phyloP scores from a whole-genome alignment of 208 protist genomes.

The Naegleria fowleri region DNA sequence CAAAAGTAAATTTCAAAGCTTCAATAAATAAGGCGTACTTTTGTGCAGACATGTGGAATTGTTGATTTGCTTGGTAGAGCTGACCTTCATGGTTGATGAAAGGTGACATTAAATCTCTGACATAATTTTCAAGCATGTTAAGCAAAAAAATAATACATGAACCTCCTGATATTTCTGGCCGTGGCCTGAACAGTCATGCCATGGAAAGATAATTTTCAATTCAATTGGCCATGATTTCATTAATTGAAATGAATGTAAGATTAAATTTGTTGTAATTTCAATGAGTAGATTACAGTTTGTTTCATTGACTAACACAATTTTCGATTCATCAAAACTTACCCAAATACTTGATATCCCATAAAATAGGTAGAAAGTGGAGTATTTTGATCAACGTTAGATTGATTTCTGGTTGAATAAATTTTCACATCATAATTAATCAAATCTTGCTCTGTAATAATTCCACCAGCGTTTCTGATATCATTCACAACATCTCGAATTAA shows the following conservation, averaged over 20 bases:
- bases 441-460: not conserved
- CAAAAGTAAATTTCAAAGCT: not conserved
- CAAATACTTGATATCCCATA: not conserved
- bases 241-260: too few relatives aligned
- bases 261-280: too few relatives aligned
- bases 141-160: not conserved
- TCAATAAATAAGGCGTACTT: not conserved
- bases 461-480: not conserved
- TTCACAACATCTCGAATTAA: not conserved
- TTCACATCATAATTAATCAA: not conserved
- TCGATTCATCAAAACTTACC: too few relatives aligned
- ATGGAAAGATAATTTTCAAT: too few relatives aligned
- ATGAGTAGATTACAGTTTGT: too few relatives aligned
- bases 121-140: constrained; percentile 5
- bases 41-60: not conserved
- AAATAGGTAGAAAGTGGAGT: not conserved
- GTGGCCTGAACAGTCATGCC: not conserved
- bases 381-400: too few relatives aligned
- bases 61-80: not conserved
- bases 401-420: not conserved
- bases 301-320: too few relatives aligned
- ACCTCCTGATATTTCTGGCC: constrained; percentile 4
- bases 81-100: not conserved
- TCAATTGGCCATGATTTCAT: too few relatives aligned
- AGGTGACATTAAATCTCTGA: not conserved